Conservation (phyloP, 1,139 yeast species). For the Ashbya aceris region DNA sequence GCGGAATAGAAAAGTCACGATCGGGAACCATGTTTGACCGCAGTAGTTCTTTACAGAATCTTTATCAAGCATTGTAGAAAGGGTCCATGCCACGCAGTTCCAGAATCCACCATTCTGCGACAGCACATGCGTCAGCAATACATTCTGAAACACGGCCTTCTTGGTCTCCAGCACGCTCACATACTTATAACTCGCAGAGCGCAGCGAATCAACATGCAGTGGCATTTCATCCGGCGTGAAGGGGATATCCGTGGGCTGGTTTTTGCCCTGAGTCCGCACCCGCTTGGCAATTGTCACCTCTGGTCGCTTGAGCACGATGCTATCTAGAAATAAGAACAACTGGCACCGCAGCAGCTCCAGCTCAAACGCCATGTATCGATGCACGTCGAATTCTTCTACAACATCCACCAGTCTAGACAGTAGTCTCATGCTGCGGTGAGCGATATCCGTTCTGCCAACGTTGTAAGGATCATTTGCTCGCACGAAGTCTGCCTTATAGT, state of each 20-base stretch:
- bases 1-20: slow-evolving; percentile 17
- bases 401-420: slow-evolving; percentile 12
- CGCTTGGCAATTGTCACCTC: not conserved
- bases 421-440: slow-evolving; percentile 18
- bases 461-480: slow-evolving; percentile 22
- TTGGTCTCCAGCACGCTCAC: slow-evolving; percentile 18
- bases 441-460: slow-evolving; percentile 14
- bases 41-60: slow-evolving; percentile 11
- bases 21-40: slow-evolving; percentile 23
- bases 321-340: slow-evolving; percentile 22
- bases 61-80: slow-evolving; percentile 17
- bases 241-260: not conserved
- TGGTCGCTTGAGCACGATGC: slow-evolving; percentile 3
- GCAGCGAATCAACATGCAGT: not conserved
- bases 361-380: slow-evolving; percentile 13
- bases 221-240: not conserved
- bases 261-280: not conserved
- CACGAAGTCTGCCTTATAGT: slow-evolving; percentile 15
- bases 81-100: slow-evolving; percentile 23
- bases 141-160: slow-evolving; percentile 16
- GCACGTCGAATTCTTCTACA: slow-evolving; percentile 15
- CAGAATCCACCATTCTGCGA: slow-evolving; percentile 19
- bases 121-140: slow-evolving; percentile 13
- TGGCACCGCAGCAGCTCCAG: slow-evolving; percentile 26
- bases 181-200: slow-evolving; percentile 21